Evolutionary conservation across 257 asterid genomes (phyloP).

Genomic region (Scutellaria barbata): DNA sequence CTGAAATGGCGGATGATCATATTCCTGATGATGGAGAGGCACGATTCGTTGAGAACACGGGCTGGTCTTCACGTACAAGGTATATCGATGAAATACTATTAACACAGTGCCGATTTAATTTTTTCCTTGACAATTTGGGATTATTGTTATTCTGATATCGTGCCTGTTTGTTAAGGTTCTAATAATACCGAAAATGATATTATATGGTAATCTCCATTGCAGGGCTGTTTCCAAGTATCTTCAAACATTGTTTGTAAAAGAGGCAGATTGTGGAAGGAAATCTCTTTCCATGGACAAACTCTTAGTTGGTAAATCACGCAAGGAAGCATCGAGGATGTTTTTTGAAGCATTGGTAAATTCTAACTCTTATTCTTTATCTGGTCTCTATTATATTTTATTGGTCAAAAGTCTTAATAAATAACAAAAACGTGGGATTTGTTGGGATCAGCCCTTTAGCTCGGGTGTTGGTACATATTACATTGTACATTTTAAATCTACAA

Average conservation of each 20-base stretch:
- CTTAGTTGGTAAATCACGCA: conserved; percentile 80
- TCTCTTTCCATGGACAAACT: conserved; percentile 68
- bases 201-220: conserved; percentile 4
- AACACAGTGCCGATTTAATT: too few species aligned
- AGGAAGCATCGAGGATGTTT: conserved; percentile 97
- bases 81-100: conserved; percentile 30
- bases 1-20: conserved; percentile 70
- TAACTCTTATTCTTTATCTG: too few species aligned
- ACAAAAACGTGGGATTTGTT: neutral
- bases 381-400: neutral
- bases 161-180: neutral
- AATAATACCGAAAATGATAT: too few species aligned
- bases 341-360: conserved; percentile 84
- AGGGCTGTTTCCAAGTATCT: conserved; percentile 97
- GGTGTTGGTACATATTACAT: too few species aligned
- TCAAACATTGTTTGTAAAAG: conserved; percentile 68
- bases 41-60: conserved; percentile 73
- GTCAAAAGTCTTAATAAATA: neutral
- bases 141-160: too few species aligned
- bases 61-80: conserved; percentile 99
- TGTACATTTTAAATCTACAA: too few species aligned
- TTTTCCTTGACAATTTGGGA: too few species aligned
- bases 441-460: neutral
- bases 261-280: conserved; percentile 64
- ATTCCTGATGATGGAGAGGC: conserved; percentile 63